A percentile compares a stretch with the other conserved stretches of the same genome.
Evolutionary conservation across 1,139 yeast species (phyloP).

Genomic region (Williopsis jadinii): DNA sequence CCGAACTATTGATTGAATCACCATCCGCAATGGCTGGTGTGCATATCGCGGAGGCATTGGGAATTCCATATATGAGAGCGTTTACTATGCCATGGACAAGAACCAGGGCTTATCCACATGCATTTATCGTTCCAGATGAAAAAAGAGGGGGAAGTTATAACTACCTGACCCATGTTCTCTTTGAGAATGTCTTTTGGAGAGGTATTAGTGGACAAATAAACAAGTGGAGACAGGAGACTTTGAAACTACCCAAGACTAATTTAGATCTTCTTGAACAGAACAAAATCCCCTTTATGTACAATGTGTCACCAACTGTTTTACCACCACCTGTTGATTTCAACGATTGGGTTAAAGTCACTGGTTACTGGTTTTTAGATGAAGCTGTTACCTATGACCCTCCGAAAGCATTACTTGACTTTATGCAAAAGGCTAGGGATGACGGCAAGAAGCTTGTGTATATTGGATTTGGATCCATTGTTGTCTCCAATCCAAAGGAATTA

Average conservation of each 20-base stretch:
- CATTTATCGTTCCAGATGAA: constrained; percentile 90
- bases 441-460: constrained; percentile 74
- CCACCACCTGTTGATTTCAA: constrained; percentile 93
- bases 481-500: constrained; percentile 68
- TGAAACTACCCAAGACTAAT: constrained; percentile 63
- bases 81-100: constrained; percentile 99
- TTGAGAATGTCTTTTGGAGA: constrained; percentile 90
- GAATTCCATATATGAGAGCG: constrained; percentile 87
- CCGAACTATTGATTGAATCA: constrained; percentile 83
- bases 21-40: constrained; percentile 96
- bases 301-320: constrained; percentile 78
- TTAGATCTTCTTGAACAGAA: constrained; percentile 65
- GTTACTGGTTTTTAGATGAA: constrained; percentile 91
- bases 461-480: constrained; percentile 96
- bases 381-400: constrained; percentile 60
- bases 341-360: constrained; percentile 92
- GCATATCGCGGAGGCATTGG: constrained; percentile 87
- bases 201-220: constrained; percentile 89
- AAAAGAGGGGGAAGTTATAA: constrained; percentile 90
- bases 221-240: constrained; percentile 69
- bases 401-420: constrained; percentile 48
- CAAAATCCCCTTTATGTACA: constrained; percentile 82
- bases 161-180: constrained; percentile 84
- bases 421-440: constrained; percentile 52
- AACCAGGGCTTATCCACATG: constrained; percentile 93